Evolutionary conservation across 208 protist genomes (phyloP), one percentile per base, ranked within the genome.

Genomic region (Leishmania mexicana): DNA sequence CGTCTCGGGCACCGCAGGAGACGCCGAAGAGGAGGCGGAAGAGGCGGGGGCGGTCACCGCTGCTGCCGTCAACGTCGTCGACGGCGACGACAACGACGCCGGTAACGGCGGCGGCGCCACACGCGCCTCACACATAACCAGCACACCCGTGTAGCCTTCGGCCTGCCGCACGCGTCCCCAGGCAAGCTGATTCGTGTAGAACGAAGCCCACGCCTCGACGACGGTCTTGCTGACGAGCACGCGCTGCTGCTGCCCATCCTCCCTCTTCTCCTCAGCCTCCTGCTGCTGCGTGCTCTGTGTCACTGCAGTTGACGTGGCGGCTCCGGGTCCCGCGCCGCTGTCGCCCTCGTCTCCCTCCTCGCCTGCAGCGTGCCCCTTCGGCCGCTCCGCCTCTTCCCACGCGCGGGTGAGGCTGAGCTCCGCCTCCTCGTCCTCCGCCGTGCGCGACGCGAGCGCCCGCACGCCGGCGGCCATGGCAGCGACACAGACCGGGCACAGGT

Each of bases 81-180:
- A 62, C 57, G 57, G 5, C 57, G 57, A n/a, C 21, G 24, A 21
- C 28, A 3, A 6, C 17, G 42, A 13, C 11, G 73, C 49, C 38
- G 49, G 51, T 31, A 74, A 53, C 45, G 47, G 75, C 62, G 78
- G 74, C 31, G 78, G 75, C 40, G 54, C 65, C 28, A 80, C 53
- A 13, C 78, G 74, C 2, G 78, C 78, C 84, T 84, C 78, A 47
- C 76, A 67, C 74, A 90, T 79, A 81, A 81, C 80, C 62, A 89
- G 77, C 47, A 90, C 83, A 38, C 80, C 92, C 15, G 92, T 95
- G 76, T 90, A 93, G 45, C 92, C 92, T 45, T 93, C 88, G n/a
- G 75, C 70, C 78, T 87, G 73, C 54, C 83, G 79, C 35, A 94
- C 73, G 21, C 80, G 57, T 24, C 79, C 57, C 87, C 85, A 92